phyloP scores from a whole-genome alignment of 352 stramenopile species.

The Pythium vanterpoolii region DNA sequence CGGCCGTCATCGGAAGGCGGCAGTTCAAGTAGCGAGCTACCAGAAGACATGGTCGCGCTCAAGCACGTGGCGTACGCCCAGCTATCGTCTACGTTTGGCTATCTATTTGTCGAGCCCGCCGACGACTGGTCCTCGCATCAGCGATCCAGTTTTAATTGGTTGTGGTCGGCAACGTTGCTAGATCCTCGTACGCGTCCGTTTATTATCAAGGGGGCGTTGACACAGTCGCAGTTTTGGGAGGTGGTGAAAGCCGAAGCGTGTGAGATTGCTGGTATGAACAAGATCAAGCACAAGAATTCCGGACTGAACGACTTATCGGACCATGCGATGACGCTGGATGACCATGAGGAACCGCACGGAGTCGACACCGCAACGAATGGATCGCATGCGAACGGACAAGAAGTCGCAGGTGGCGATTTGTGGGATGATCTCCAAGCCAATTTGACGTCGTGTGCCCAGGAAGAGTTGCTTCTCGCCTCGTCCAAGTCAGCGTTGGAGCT shows the following conservation, averaged over 20 bases:
- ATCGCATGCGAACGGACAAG: slow-evolving; percentile 16
- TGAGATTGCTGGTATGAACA: slow-evolving; percentile 44
- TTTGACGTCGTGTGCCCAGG: slow-evolving; percentile 60
- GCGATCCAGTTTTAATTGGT: slow-evolving; percentile 53
- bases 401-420: slow-evolving; percentile 36
- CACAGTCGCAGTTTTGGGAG: slow-evolving; percentile 61
- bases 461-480: slow-evolving; percentile 67
- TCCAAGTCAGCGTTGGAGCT: slow-evolving; percentile 66
- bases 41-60: slow-evolving; percentile 65
- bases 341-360: slow-evolving; percentile 30
- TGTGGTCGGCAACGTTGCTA: slow-evolving; percentile 69
- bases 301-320: slow-evolving; percentile 35
- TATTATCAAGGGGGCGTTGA: slow-evolving; percentile 67
- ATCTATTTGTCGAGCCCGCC: slow-evolving; percentile 48
- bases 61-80: slow-evolving; percentile 50
- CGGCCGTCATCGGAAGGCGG: slow-evolving; percentile 12
- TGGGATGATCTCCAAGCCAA: slow-evolving; percentile 82
- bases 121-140: slow-evolving; percentile 39
- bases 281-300: slow-evolving; percentile 49
- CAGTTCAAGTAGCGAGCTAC: slow-evolving; percentile 28
- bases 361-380: not conserved
- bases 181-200: slow-evolving; percentile 73
- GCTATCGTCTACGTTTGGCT: slow-evolving; percentile 50
- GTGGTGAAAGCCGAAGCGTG: slow-evolving; percentile 59
- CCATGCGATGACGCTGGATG: slow-evolving; percentile 28